Percentiles rank a stretch among this genome's conserved stretches.
Evolutionary conservation across 2,329 filamentous ascomycete genomes (phyloP).

Genomic region (Xylaria sp.): DNA sequence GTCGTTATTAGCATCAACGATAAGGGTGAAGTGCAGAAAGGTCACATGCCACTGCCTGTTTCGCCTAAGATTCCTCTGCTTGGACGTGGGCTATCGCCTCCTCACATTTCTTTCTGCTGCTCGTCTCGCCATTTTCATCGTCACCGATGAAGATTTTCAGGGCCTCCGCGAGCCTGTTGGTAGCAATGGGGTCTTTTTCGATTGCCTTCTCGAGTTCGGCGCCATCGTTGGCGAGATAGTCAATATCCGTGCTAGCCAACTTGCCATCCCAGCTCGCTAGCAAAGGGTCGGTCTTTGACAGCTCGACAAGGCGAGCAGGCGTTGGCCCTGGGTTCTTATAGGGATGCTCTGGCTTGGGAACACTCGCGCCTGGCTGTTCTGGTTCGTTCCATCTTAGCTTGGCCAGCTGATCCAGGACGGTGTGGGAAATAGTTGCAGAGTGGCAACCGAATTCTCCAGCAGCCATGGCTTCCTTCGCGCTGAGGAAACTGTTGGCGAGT

Average conservation of each 20-base stretch:
- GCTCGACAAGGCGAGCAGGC: slow-evolving; percentile 50
- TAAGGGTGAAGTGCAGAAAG: not conserved
- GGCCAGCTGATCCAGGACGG: slow-evolving; percentile 50
- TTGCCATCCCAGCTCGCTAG: slow-evolving; percentile 55
- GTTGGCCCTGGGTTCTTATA: slow-evolving; percentile 52
- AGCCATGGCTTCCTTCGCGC: slow-evolving; percentile 57
- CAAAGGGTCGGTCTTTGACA: slow-evolving; percentile 54
- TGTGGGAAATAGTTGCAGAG: slow-evolving; percentile 56
- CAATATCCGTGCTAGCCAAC: slow-evolving; percentile 50
- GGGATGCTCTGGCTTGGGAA: slow-evolving; percentile 54
- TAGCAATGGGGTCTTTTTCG: slow-evolving; percentile 52
- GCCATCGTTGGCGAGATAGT: slow-evolving; percentile 59
- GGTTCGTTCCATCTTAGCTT: slow-evolving; percentile 52
- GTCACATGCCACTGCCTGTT: not conserved
- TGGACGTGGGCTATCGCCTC: slow-evolving; percentile 37
- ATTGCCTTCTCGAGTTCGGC: slow-evolving; percentile 56
- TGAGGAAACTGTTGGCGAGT: slow-evolving; percentile 50
- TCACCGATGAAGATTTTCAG: slow-evolving; percentile 54
- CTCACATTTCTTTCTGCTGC: slow-evolving; percentile 54
- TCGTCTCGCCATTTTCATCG: slow-evolving; percentile 47
- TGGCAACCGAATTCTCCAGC: slow-evolving; percentile 59
- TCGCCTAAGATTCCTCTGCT: not conserved
- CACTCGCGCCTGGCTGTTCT: slow-evolving; percentile 52
- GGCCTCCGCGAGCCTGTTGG: slow-evolving; percentile 53
- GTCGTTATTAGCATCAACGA: slow-evolving; percentile 1